These are phyloP conservation scores for Coprinopsis marcescibilis DNA, from an alignment of 768 basidiomycete species.

Conservation along the genomic window DNA sequence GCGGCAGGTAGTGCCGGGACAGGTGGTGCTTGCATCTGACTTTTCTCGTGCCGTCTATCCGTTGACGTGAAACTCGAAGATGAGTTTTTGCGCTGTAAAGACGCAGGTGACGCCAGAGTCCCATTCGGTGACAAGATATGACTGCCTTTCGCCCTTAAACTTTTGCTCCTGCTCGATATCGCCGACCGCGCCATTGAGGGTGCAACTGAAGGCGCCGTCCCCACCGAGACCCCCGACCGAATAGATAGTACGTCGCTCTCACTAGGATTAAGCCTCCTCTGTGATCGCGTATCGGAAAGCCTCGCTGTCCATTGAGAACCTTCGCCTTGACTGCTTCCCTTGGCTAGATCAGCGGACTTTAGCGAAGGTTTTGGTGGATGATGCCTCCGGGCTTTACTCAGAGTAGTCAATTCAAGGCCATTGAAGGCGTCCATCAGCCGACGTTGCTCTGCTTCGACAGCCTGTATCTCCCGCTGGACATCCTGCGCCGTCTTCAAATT, in stretches of 20 bases:
- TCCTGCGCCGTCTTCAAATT: constrained; percentile 53
- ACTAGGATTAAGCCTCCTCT: constrained; percentile 28
- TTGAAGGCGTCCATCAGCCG: constrained; percentile 75
- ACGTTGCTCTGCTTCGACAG: constrained; percentile 65
- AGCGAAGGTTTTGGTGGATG: constrained; percentile 17
- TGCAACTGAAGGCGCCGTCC: constrained; percentile 41
- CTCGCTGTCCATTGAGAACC: constrained; percentile 17
- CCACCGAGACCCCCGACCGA: constrained; percentile 45
- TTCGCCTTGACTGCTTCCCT: constrained; percentile 33
- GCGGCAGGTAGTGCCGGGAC: constrained; percentile 28
- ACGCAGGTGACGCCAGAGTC: constrained; percentile 19
- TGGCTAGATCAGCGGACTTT: constrained; percentile 20
- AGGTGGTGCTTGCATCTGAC: constrained; percentile 24
- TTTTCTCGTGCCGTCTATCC: constrained; percentile 18
- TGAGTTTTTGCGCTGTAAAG: constrained; percentile 51
- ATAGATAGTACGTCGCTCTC: constrained; percentile 50
- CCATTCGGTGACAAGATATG: constrained; percentile 17
- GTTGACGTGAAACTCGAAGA: constrained; percentile 55
- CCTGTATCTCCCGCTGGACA: constrained; percentile 59
- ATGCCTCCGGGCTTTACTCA: constrained; percentile 44
- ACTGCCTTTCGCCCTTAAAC: constrained; percentile 28
- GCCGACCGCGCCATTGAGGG: constrained; percentile 42
- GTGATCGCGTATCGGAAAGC: constrained; percentile 25
- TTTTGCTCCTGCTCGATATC: constrained; percentile 30
- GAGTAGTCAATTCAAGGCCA: constrained; percentile 65